Evolutionary conservation across 495 filamentous ascomycete genomes (phyloP), one percentile per base, ranked within the genome.

Genomic region (Glutinoglossum americanum): DNA sequence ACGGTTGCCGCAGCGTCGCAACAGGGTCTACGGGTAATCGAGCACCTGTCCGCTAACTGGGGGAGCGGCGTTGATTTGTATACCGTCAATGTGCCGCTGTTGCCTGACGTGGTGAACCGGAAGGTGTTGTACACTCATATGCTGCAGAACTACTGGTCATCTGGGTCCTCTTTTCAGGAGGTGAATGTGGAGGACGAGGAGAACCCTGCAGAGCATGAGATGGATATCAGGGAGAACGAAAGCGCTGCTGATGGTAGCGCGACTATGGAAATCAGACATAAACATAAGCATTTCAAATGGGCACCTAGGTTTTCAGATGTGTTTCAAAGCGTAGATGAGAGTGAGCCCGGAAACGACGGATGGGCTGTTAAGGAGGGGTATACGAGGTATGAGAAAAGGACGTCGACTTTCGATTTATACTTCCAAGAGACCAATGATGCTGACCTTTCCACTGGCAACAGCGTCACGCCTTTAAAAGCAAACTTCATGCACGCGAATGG

Each of bases 261-360:
- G 57, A 48, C 64, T 56, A 33, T 60, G 19, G 60, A 62, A 55
- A 64, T 63, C 15, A 64, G 71, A 62, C 69, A 82, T 74, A 72
- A 70, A 58, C 84, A 89, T 67, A 88, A 84, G 67, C 85, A 94
- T 67, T 98, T 96, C 72, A 86, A 86, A 69, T 98, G 92, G 92
- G 78, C 84, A 57, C 92, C 92, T 0, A 80, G 80, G 57, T 92
- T 95, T 67, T 71, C 76, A 21, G 89, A 95, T 71, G 85, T 98
- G 1, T 83, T 85, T 66, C 76, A 80, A 60, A 88, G 83, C 55
- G 87, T 95, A 27, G 82, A 92, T 61, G 78, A 85, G 58, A 79
- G 80, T 57, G 71, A 70, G 53, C 84, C 87, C 17, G 92, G 92
- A 25, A 93, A 89, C 68, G 92, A 98, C 73, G 92, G 92, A 37